phyloP scores from a whole-genome alignment of 352 stramenopile species.

The Lagenidium giganteum region DNA sequence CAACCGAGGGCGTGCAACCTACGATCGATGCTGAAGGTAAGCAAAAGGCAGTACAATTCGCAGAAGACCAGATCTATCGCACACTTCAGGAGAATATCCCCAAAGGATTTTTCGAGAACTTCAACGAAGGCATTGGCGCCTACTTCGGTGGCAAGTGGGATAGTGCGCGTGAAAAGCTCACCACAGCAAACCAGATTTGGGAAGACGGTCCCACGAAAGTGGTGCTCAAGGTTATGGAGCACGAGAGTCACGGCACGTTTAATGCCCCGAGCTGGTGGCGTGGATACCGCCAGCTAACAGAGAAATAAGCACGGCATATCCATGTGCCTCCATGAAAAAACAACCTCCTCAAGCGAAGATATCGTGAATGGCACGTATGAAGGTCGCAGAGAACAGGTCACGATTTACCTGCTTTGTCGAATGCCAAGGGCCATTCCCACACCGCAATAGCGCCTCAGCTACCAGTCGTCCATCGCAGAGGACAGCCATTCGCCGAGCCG shows the following conservation, averaged over 20 bases:
- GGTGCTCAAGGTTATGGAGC: slow-evolving; percentile 88
- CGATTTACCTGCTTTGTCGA: no score
- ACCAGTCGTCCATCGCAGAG: no score
- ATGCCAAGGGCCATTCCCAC: no score
- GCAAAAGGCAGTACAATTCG: slow-evolving; percentile 85
- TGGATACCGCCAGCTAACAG: slow-evolving; percentile 89
- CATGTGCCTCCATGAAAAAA: no score
- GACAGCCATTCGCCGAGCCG: no score
- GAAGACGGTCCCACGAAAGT: slow-evolving; percentile 87
- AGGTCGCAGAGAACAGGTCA: no score
- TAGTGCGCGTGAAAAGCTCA: slow-evolving; percentile 74
- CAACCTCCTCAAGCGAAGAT: no score
- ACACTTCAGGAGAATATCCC: slow-evolving; percentile 77
- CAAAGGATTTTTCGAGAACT: slow-evolving; percentile 86
- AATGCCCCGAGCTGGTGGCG: slow-evolving; percentile 86
- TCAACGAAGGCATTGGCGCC: slow-evolving; percentile 87
- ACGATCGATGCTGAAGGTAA: slow-evolving; percentile 47
- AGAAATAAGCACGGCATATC: no score
- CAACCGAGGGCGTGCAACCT: slow-evolving; percentile 41
- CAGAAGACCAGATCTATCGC: slow-evolving; percentile 57
- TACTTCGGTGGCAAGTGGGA: slow-evolving; percentile 95
- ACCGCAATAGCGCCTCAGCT: no score
- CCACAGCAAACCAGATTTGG: slow-evolving; percentile 88
- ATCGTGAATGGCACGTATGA: no score
- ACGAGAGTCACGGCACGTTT: slow-evolving; percentile 84